These are phyloP conservation scores for Gossypium mustelinum DNA, from an alignment of 345 rosid species.

Conservation along the genomic window DNA sequence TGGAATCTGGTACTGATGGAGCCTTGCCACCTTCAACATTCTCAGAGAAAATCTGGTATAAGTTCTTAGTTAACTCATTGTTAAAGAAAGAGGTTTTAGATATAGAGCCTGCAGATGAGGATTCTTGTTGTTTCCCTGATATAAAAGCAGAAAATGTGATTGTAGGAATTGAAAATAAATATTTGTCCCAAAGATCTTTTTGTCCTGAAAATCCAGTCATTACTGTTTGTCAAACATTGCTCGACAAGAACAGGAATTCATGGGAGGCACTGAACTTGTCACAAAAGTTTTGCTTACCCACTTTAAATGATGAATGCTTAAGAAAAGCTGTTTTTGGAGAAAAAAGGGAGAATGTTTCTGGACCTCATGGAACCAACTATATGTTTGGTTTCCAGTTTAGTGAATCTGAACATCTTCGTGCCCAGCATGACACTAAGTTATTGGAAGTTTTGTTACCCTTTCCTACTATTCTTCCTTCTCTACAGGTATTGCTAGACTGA, in stretches of 20 bases:
- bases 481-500: conserved; percentile 47
- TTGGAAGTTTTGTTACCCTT: conserved; percentile 81
- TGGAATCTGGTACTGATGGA: conserved; percentile 28
- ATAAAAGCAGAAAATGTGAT: conserved; percentile 18
- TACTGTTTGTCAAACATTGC: conserved; percentile 52
- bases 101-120: conserved; percentile 29
- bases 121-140: conserved; percentile 26
- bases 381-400: conserved; percentile 71
- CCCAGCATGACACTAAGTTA: conserved; percentile 49
- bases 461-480: conserved; percentile 88
- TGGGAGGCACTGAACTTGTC: conserved; percentile 60
- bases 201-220: conserved; percentile 78
- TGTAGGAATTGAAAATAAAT: conserved; percentile 25
- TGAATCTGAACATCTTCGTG: conserved; percentile 50
- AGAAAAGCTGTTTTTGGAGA: conserved; percentile 60
- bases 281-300: conserved; percentile 55
- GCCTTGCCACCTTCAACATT: conserved; percentile 29
- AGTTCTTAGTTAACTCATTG: conserved; percentile 46
- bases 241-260: conserved; percentile 43
- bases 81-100: conserved; percentile 36
- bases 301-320: conserved; percentile 66
- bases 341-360: conserved; percentile 28
- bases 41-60: conserved; percentile 57
- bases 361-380: conserved; percentile 59
- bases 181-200: conserved; percentile 36